Conservation (phyloP, 768 basidiomycete genomes). For the Lepiota brunneoincarnata region DNA sequence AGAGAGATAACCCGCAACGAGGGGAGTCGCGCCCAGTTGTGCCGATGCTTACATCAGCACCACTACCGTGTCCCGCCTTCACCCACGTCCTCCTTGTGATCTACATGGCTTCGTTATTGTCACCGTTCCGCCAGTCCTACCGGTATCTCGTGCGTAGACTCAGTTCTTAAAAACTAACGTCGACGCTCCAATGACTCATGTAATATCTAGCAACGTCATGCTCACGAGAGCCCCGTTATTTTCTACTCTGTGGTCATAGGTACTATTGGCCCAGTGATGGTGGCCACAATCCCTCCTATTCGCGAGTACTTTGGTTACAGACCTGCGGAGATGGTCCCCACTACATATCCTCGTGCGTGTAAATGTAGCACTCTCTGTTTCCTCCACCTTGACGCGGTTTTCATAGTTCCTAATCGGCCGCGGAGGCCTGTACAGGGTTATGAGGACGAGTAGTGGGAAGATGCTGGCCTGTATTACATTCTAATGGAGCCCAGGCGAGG, state of each 20-base stretch:
- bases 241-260: slow-evolving; percentile 85
- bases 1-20: not conserved
- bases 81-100: slow-evolving; percentile 1
- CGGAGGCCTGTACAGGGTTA: slow-evolving; percentile 71
- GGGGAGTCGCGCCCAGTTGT: slow-evolving; percentile 7
- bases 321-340: slow-evolving; percentile 66
- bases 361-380: not conserved
- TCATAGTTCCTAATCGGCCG: slow-evolving; percentile 66
- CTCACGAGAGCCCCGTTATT: slow-evolving; percentile 88
- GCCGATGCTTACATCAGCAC: slow-evolving; percentile 6
- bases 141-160: slow-evolving; percentile 39
- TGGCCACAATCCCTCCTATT: slow-evolving; percentile 74
- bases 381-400: not conserved
- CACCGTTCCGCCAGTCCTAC: slow-evolving; percentile 50
- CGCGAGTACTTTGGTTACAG: slow-evolving; percentile 72
- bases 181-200: not conserved
- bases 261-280: slow-evolving; percentile 70
- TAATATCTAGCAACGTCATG: slow-evolving; percentile 72
- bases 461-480: not conserved
- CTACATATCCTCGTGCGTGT: slow-evolving; percentile 74
- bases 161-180: not conserved
- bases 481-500: no score
- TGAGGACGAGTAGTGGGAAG: slow-evolving; percentile 49
- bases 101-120: slow-evolving; percentile 42
- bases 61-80: slow-evolving; percentile 1